Evolutionary conservation across 805 yeast species (phyloP).

Genomic region (Ogataea philodendri): DNA sequence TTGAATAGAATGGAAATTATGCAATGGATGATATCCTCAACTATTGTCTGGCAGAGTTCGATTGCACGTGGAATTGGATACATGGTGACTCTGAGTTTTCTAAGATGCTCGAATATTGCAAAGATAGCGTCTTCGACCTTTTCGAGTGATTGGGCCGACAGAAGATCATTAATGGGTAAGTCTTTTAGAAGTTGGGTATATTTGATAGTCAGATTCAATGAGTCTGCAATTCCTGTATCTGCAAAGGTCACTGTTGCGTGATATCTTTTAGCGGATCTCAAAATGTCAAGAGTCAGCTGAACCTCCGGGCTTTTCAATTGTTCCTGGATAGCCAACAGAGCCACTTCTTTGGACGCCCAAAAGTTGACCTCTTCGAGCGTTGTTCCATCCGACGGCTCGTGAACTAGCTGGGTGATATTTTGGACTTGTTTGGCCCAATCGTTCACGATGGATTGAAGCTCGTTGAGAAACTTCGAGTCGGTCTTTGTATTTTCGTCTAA

Average conservation of each 20-base stretch:
- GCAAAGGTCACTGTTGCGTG: conserved; percentile 72
- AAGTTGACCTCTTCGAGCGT: conserved; percentile 67
- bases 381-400: conserved; percentile 54
- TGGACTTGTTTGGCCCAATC: conserved; percentile 70
- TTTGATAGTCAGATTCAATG: conserved; percentile 47
- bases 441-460: conserved; percentile 66
- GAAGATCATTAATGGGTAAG: conserved; percentile 62
- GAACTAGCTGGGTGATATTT: conserved; percentile 49
- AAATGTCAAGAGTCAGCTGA: conserved; percentile 52
- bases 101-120: conserved; percentile 58
- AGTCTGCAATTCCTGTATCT: conserved; percentile 65
- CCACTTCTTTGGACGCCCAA: conserved; percentile 72
- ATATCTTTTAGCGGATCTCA: conserved; percentile 71
- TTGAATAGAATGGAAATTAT: conserved; percentile 39
- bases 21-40: conserved; percentile 52
- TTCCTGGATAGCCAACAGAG: conserved; percentile 51
- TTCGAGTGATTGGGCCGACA: conserved; percentile 43
- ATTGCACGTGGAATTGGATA: conserved; percentile 69
- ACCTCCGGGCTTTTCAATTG: conserved; percentile 60
- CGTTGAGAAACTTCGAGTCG: conserved; percentile 61
- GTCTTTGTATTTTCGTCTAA: conserved; percentile 34
- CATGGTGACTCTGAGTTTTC: conserved; percentile 53
- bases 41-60: conserved; percentile 60
- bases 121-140: conserved; percentile 46
- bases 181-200: conserved; percentile 66